Percentiles rank a stretch among this genome's conserved stretches.
Evolutionary conservation across 768 basidiomycete genomes (phyloP).

Genomic region (Xerocomus spinulosus): DNA sequence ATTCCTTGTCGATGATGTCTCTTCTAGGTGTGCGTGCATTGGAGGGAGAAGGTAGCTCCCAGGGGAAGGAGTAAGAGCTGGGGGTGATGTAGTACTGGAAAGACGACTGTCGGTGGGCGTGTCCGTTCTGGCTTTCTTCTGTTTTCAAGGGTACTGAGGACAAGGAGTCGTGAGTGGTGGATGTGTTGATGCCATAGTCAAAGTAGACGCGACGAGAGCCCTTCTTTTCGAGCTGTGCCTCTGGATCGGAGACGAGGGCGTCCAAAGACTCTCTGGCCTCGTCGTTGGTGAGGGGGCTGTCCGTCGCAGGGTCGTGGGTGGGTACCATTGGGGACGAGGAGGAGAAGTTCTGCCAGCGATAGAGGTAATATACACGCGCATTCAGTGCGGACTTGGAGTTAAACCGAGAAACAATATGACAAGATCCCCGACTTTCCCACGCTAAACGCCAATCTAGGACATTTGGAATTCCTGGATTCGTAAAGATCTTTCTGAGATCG

Average conservation of each 20-base stretch:
- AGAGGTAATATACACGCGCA: background rate
- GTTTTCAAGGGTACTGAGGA: slow-evolving; percentile 3
- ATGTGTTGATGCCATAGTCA: slow-evolving; percentile 16
- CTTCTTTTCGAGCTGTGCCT: too few species aligned
- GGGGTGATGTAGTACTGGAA: slow-evolving; percentile 2
- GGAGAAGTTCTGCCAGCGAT: background rate
- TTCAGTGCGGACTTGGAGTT: background rate
- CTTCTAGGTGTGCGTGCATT: slow-evolving; percentile 6
- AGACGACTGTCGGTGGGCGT: background rate
- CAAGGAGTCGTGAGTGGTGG: slow-evolving; percentile 3
- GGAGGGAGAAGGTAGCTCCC: slow-evolving; percentile 17
- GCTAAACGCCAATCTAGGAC: too few species aligned
- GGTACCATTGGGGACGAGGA: background rate
- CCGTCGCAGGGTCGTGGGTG: background rate
- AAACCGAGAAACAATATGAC: too few species aligned
- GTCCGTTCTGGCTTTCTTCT: slow-evolving; percentile 1
- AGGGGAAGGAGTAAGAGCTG: slow-evolving; percentile 13
- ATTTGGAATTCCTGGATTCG: too few species aligned
- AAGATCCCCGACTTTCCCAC: too few species aligned
- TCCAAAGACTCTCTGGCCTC: too few species aligned
- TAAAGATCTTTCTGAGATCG: too few species aligned
- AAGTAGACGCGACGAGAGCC: slow-evolving; percentile 16
- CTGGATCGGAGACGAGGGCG: slow-evolving; percentile 9
- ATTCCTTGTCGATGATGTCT: slow-evolving; percentile 4
- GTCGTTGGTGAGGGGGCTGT: too few species aligned